Conservation (phyloP, 257 asterid genomes). For the Solanum sejunctum region DNA sequence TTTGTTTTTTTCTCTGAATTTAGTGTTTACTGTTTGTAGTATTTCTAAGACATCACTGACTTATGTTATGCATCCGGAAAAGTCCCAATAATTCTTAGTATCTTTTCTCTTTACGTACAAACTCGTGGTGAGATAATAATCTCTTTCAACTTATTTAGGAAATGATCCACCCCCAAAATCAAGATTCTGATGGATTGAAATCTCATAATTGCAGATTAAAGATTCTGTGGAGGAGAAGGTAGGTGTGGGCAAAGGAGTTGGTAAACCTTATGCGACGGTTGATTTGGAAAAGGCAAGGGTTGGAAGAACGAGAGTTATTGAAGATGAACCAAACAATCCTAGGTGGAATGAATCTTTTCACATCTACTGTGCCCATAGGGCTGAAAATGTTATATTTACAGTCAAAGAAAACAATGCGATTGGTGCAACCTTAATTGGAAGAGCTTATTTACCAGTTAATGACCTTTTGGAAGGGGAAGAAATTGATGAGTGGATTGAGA, state of each 20-base stretch:
- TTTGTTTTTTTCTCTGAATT: neutral
- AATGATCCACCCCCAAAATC: neutral
- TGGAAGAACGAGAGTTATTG: conserved; percentile 61
- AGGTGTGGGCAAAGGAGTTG: conserved; percentile 75
- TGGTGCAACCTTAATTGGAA: conserved; percentile 85
- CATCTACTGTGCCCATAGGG: conserved; percentile 75
- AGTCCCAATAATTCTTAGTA: neutral
- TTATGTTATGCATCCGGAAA: neutral
- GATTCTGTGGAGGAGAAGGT: conserved; percentile 62
- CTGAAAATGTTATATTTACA: conserved; percentile 63
- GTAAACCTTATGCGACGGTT: conserved; percentile 60
- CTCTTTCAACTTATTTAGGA: neutral
- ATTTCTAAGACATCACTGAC: neutral
- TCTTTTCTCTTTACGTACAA: neutral
- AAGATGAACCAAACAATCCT: conserved; percentile 63
- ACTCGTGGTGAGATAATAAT: neutral
- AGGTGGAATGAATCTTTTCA: conserved; percentile 84
- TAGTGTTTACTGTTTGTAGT: no score
- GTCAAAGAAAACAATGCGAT: conserved; percentile 84
- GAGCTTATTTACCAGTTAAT: conserved; percentile 68
- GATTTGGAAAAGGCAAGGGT: conserved; percentile 88
- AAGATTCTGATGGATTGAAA: conserved; percentile 2
- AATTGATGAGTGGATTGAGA: conserved; percentile 73
- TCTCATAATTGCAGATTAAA: conserved; percentile 31
- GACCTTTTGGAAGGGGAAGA: conserved; percentile 84